These are phyloP conservation scores for Agaricus blazei DNA, from an alignment of 768 basidiomycete genomes.

Conservation along the genomic window DNA sequence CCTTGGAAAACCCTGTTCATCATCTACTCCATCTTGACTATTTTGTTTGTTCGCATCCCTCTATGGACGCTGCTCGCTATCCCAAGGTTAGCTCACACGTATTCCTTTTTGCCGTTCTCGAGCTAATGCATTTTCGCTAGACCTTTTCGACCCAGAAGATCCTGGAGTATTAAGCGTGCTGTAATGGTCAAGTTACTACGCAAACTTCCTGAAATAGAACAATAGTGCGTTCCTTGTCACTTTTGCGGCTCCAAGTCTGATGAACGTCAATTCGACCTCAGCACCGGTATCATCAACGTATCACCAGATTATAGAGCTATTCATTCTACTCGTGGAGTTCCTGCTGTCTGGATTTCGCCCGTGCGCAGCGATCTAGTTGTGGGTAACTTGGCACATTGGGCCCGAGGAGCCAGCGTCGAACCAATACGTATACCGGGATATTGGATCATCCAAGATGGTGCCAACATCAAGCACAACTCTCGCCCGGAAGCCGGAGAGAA, in stretches of 20 bases:
- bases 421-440: conserved; percentile 49
- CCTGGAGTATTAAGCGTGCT: neutral
- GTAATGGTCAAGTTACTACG: neutral
- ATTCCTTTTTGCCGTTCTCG: neutral
- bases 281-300: conserved; percentile 27
- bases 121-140: neutral
- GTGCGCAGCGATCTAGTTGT: conserved; percentile 35
- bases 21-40: conserved; percentile 32
- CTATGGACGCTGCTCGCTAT: conserved; percentile 38
- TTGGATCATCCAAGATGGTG: conserved; percentile 43
- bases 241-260: neutral
- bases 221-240: neutral
- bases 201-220: neutral
- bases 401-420: conserved; percentile 31
- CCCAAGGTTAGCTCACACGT: conserved; percentile 22
- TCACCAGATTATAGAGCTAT: conserved; percentile 37
- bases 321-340: conserved; percentile 29
- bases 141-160: neutral
- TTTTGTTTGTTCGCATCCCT: conserved; percentile 40
- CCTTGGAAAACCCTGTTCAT: conserved; percentile 47
- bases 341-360: conserved; percentile 45
- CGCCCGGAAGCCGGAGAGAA: conserved; percentile 46
- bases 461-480: conserved; percentile 27
- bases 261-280: conserved; percentile 11
- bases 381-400: conserved; percentile 38